Conservation (phyloP, 306 rosid genomes). For the Prunus davidiana region DNA sequence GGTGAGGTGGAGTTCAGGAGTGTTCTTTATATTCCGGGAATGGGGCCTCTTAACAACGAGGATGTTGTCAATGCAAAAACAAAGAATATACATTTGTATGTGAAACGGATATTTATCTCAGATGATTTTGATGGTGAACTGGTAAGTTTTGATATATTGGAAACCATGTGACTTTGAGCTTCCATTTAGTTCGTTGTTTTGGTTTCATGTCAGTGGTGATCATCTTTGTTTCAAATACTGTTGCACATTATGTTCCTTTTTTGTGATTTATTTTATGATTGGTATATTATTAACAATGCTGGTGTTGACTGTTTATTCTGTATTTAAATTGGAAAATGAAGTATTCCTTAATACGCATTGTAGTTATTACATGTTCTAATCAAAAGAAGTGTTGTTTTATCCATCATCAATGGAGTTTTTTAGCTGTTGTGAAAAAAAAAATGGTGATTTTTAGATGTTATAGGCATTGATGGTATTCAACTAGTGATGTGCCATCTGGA, state of each 20-base stretch:
- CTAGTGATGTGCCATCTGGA: not conserved
- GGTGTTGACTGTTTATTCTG: not conserved
- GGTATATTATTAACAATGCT: slow-evolving; percentile 29
- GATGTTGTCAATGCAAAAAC: slow-evolving; percentile 91
- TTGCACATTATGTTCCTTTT: slow-evolving; percentile 5
- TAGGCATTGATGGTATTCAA: not conserved
- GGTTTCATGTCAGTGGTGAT: not conserved
- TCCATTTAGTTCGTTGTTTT: not conserved
- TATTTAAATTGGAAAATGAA: not conserved
- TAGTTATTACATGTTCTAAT: not conserved
- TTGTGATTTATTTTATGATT: slow-evolving; percentile 5
- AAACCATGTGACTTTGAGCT: slow-evolving; percentile 1
- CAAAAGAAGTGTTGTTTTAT: not conserved
- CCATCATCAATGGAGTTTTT: too few species aligned
- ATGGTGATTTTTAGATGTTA: too few species aligned
- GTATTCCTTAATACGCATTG: not conserved
- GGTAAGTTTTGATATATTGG: slow-evolving; percentile 49
- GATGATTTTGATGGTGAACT: slow-evolving; percentile 91
- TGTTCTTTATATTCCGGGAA: slow-evolving; percentile 88
- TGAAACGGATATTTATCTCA: slow-evolving; percentile 91
- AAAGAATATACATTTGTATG: slow-evolving; percentile 82
- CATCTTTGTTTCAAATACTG: not conserved
- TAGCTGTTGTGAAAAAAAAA: too few species aligned
- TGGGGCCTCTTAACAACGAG: slow-evolving; percentile 94
- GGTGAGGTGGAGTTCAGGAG: slow-evolving; percentile 97